phyloP scores from a whole-genome alignment of 306 rosid species.

The Cucumis hystrix region DNA sequence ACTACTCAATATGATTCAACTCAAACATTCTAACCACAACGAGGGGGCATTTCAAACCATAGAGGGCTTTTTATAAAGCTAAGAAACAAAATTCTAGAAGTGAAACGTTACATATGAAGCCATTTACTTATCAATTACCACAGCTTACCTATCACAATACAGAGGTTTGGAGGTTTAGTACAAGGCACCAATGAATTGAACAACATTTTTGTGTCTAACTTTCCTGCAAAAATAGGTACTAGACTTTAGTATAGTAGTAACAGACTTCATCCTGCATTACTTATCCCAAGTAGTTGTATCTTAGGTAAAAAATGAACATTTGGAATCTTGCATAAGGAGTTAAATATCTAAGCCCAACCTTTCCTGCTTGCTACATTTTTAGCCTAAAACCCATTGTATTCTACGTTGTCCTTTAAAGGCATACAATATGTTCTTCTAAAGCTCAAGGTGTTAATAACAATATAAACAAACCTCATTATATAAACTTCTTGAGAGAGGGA shows the following conservation, averaged over 20 bases:
- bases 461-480: constrained; percentile 75
- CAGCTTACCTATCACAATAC: constrained; percentile 84
- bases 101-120: neutral
- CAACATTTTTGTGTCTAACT: constrained; percentile 95
- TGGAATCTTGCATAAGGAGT: neutral
- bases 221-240: constrained; percentile 46
- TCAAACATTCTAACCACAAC: no score
- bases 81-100: neutral
- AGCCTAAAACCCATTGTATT: constrained; percentile 1
- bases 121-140: constrained; percentile 4
- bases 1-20: no score
- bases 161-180: constrained; percentile 75
- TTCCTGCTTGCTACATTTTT: neutral
- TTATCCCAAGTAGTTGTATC: neutral
- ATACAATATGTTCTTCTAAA: neutral
- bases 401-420: neutral
- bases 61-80: neutral
- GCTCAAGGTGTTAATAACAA: constrained; percentile 8
- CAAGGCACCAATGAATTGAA: constrained; percentile 98
- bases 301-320: neutral
- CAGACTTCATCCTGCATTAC: neutral
- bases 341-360: neutral
- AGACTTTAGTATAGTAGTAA: neutral
- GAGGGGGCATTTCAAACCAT: no score
- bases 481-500: constrained; percentile 76